Evolutionary conservation across 768 basidiomycete species (phyloP), one percentile per base, ranked within the genome.

Genomic region (Xerocomellus amylosporus): DNA sequence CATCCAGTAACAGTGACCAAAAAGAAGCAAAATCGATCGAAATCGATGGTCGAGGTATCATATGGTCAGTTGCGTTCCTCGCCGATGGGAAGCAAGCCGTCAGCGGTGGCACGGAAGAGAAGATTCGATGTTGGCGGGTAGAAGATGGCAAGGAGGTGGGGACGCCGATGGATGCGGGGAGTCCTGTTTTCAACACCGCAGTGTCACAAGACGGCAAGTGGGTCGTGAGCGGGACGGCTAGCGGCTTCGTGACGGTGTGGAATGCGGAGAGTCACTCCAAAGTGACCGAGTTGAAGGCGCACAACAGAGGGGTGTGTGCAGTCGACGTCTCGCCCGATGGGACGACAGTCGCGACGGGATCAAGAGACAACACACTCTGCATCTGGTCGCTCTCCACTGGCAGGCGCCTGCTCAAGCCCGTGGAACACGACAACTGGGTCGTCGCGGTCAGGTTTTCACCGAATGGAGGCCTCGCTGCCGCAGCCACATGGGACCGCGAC

Each of bases 311-410:
- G 9, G 55, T 52, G 3, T 2, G 13, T 3, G 34, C 43, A 0
- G 49, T 58, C 2, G 58, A 59, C 40, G 7, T 58, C 15, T 58
- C 42, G 1, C 51, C 45, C 1, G 56, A 58, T 15, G 47, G 19
- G 15, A 42, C 43, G 6, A 53, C 3, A 28, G 39, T 59, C 36
- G 51, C 9, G n/a, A 43, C 39, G 0, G 58, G 44, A 12, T 45
- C 54, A 1, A 5, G 13, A 10, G 30, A 30, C 30, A 10, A 30
- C 2, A 47, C 51, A 4, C 38, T n/a, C 20, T 43, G 20, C 15
- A 10, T 56, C 12, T 46, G 44, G 44, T 46, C 44, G 30, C 30
- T n/a, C 13, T 46, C 39, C 10, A 40, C 44, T 15, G 30, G n/a
- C 19, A 0, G 33, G 19, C 44, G n/a, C 13, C 44, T 46, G 1